phyloP scores from a whole-genome alignment of 352 stramenopile species.

The Elongisporangium anandrum region DNA sequence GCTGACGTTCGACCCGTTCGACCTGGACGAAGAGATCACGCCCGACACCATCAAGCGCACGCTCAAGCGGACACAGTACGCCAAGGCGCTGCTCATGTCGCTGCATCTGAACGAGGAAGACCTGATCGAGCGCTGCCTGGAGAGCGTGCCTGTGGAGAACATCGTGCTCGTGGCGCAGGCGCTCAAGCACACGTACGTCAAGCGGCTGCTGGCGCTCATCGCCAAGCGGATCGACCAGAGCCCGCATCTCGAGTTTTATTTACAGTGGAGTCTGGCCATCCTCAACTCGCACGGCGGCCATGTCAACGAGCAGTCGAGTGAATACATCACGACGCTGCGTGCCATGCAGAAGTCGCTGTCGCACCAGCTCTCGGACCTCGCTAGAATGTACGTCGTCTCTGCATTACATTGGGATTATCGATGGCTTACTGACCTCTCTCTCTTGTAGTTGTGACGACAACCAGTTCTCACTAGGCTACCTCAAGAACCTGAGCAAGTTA shows the following conservation, averaged over 20 bases:
- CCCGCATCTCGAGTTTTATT: constrained; percentile 97
- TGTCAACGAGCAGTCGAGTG: constrained; percentile 69
- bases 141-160: constrained; percentile 85
- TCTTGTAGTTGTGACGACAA: constrained; percentile 81
- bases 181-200: constrained; percentile 90
- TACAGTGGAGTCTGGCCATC: constrained; percentile 94
- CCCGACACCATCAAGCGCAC: constrained; percentile 89
- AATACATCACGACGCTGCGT: constrained; percentile 80
- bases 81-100: constrained; percentile 93
- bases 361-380: constrained; percentile 78
- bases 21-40: constrained; percentile 97
- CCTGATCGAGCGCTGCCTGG: constrained; percentile 90
- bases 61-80: constrained; percentile 86
- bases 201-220: constrained; percentile 91
- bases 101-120: constrained; percentile 96
- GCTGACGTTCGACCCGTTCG: constrained; percentile 98
- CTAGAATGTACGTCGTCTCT: constrained; percentile 69
- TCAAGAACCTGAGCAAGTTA: constrained; percentile 65
- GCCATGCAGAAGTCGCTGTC: constrained; percentile 86
- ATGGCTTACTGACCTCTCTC: constrained; percentile 6
- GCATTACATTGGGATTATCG: constrained; percentile 1
- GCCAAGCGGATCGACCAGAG: constrained; percentile 90
- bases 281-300: constrained; percentile 92
- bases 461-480: constrained; percentile 86
- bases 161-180: constrained; percentile 90